Conservation (phyloP, 305 asterid genomes). For the Coffea humblotiana region DNA sequence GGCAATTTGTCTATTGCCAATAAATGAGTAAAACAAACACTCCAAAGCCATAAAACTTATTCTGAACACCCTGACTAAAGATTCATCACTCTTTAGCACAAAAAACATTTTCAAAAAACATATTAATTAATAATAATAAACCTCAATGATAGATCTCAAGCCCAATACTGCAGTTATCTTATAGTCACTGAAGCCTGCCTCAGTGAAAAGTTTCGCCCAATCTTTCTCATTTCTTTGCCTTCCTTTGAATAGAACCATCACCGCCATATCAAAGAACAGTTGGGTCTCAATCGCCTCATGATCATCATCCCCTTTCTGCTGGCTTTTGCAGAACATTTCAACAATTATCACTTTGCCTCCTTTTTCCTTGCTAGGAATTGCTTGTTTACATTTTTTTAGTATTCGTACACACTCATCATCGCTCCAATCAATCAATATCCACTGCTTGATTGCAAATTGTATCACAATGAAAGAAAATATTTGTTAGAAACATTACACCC, state of each 20-base stretch:
- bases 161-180: no score
- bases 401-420: constrained; percentile 37
- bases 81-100: no score
- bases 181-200: no score
- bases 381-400: constrained; percentile 49
- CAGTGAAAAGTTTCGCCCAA: constrained; percentile 20
- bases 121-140: no score
- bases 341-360: constrained; percentile 20
- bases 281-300: constrained; percentile 27
- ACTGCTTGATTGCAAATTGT: constrained; percentile 18
- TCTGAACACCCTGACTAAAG: no score
- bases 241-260: constrained; percentile 38
- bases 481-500: background rate
- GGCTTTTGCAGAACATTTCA: constrained; percentile 1
- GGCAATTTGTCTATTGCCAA: no score
- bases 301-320: background rate
- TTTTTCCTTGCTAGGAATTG: constrained; percentile 28
- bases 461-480: background rate
- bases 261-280: constrained; percentile 34
- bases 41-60: no score
- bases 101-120: no score
- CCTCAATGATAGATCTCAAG: no score
- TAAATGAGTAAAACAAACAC: no score
- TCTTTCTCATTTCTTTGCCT: constrained; percentile 43
- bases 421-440: constrained; percentile 52